Conservation (phyloP, 768 basidiomycete species). For the Kwoniella dendrophila region DNA sequence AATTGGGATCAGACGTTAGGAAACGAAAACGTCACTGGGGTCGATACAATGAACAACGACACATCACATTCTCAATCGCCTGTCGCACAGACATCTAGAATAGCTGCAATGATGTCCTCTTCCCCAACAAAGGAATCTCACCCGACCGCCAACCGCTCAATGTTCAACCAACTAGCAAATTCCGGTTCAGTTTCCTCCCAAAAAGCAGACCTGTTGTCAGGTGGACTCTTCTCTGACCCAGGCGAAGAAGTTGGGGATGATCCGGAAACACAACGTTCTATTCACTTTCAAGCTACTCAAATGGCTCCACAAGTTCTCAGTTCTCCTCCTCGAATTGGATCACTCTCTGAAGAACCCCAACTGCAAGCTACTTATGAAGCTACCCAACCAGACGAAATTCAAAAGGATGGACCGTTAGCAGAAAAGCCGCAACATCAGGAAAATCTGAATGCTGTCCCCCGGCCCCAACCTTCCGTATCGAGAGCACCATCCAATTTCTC, state of each 20-base stretch:
- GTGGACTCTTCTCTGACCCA: conserved; percentile 7
- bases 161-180: not conserved
- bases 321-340: not conserved
- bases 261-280: conserved; percentile 9
- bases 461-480: not conserved
- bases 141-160: not conserved
- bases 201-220: not conserved
- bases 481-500: conserved; percentile 4
- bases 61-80: not conserved
- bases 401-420: not conserved
- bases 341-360: not conserved
- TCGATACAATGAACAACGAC: not conserved
- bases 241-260: not conserved
- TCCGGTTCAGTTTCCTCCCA: conserved; percentile 5
- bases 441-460: not conserved
- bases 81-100: not conserved
- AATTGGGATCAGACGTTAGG: conserved; percentile 14
- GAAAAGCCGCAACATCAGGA: not conserved
- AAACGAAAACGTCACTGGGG: not conserved
- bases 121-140: not conserved
- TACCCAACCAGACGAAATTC: conserved; percentile 16
- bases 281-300: conserved; percentile 22
- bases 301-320: not conserved
- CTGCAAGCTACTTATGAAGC: not conserved
- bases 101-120: not conserved